Conservation (phyloP, 2,329 filamentous ascomycete species). For the Fusarium acutatum region DNA sequence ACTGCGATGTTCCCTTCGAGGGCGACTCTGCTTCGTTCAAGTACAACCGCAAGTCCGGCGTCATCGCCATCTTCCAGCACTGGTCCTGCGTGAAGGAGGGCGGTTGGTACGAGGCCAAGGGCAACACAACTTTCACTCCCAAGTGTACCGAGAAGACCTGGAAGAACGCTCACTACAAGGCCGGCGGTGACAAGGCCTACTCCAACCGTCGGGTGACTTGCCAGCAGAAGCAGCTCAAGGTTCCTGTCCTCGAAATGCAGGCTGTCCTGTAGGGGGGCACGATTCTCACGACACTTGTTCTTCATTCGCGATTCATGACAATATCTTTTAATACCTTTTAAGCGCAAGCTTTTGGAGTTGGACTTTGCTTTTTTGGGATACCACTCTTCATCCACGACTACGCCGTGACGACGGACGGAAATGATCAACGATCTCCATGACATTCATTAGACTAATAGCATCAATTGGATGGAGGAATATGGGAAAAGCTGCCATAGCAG, state of each 20-base stretch:
- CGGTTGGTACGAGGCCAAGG: constrained; percentile 43
- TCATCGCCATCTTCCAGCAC: constrained; percentile 56
- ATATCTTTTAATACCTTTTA: constrained; percentile 23
- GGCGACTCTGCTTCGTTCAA: constrained; percentile 51
- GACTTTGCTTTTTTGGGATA: constrained; percentile 2
- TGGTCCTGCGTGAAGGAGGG: constrained; percentile 58
- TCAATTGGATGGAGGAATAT: neutral
- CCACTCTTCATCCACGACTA: constrained; percentile 32
- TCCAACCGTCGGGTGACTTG: constrained; percentile 43
- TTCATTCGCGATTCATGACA: neutral
- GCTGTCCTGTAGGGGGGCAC: constrained; percentile 37
- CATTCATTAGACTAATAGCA: constrained; percentile 36
- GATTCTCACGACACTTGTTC: neutral
- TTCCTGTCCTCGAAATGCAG: constrained; percentile 42
- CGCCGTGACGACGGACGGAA: constrained; percentile 36
- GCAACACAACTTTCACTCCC: constrained; percentile 38
- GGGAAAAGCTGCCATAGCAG: constrained; percentile 11
- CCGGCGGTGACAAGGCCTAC: constrained; percentile 41
- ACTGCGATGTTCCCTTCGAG: constrained; percentile 49
- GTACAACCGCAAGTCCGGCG: constrained; percentile 50
- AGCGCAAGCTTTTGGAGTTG: constrained; percentile 33
- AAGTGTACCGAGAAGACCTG: constrained; percentile 41
- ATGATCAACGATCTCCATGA: constrained; percentile 39
- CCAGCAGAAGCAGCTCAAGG: constrained; percentile 34
- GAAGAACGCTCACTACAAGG: constrained; percentile 45